Evolutionary conservation across 2,329 filamentous ascomycete genomes (phyloP).

Genomic region (Colletotrichum zoysiae): DNA sequence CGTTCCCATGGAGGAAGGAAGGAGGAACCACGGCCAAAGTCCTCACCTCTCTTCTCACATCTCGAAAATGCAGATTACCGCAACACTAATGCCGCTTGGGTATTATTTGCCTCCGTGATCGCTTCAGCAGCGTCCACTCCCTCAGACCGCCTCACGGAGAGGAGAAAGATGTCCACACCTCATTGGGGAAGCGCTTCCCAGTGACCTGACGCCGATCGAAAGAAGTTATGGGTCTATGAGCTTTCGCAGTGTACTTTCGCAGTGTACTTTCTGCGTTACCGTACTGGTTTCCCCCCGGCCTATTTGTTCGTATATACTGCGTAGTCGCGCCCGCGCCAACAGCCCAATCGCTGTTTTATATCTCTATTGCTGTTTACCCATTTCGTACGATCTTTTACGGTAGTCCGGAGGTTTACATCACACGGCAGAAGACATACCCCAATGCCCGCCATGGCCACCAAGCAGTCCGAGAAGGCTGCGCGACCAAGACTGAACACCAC

Average conservation of each 20-base stretch:
- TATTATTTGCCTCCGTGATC: slow-evolving; percentile 14
- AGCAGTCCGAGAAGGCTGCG: slow-evolving; percentile 14
- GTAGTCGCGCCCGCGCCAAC: background rate
- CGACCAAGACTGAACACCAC: slow-evolving; percentile 26
- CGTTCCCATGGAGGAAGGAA: background rate
- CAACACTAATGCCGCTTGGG: slow-evolving; percentile 14
- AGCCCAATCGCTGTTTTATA: slow-evolving; percentile 11
- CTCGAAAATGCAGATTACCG: slow-evolving; percentile 33
- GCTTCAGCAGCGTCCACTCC: slow-evolving; percentile 12
- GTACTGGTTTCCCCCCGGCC: background rate
- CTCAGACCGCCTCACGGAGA: slow-evolving; percentile 31
- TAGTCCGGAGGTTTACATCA: slow-evolving; percentile 9
- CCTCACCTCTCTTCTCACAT: background rate
- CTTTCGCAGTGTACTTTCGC: slow-evolving; percentile 4
- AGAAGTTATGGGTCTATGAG: slow-evolving; percentile 8
- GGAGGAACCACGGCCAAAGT: background rate
- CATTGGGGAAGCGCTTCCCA: slow-evolving; percentile 23
- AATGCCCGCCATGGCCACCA: slow-evolving; percentile 11
- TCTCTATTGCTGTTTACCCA: slow-evolving; percentile 7
- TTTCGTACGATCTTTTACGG: slow-evolving; percentile 14
- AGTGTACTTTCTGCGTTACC: background rate
- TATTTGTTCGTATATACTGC: background rate
- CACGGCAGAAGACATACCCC: slow-evolving; percentile 24
- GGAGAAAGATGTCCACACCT: slow-evolving; percentile 23
- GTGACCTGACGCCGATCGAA: background rate